Base-by-base conservation (phyloP, 345 rosid species). In the Garcia nutans region DNA sequence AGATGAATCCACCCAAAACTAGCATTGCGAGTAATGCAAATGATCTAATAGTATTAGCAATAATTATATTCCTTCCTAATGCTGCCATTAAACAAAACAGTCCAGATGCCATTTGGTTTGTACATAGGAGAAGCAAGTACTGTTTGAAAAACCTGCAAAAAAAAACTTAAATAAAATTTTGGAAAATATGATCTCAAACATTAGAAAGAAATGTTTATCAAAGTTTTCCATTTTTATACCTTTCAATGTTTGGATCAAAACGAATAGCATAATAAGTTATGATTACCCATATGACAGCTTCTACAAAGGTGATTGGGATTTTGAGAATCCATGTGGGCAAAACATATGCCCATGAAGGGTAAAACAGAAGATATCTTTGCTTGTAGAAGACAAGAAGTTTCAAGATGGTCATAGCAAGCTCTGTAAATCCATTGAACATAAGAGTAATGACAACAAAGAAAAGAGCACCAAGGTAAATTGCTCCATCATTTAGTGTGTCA, bases 311-410 rank as follows among this genome's bases (percentile, higher is more conserved):
- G 74, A 90, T 73, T 10, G 98, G 98, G 73, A 93, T 89, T 82
- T 91, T 94, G n/a, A 92, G 87, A 70, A 94, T 82, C 90, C 93
- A 91, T 58, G 91, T 75, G 22, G 97, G 97, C 52, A 92, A 79
- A 68, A 95, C 88, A 80, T 92, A 94, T 45, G 97, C 91, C 98
- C 98, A 94, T 20, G 97, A 31, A 68, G 98, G 97, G 79, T 82
- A 94, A 83, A 92, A 94, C 55, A 88, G 88, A 69, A 89, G 80
- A 82, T 94, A 93, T 75, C 95, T 87, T 77, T 94, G 97, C 88
- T 94, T 94, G 91, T 88, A 94, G 82, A 94, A 94, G 81, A 94
- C 92, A 3, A 95, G 95, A 72, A 92, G 91, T 52, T 92, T 91
- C 84, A 87, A 68, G 78, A 88, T 88, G 64, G 93, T 85, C 96